Conservation (phyloP, 2,329 filamentous ascomycete species). For the Coleophoma eucalyptorum region DNA sequence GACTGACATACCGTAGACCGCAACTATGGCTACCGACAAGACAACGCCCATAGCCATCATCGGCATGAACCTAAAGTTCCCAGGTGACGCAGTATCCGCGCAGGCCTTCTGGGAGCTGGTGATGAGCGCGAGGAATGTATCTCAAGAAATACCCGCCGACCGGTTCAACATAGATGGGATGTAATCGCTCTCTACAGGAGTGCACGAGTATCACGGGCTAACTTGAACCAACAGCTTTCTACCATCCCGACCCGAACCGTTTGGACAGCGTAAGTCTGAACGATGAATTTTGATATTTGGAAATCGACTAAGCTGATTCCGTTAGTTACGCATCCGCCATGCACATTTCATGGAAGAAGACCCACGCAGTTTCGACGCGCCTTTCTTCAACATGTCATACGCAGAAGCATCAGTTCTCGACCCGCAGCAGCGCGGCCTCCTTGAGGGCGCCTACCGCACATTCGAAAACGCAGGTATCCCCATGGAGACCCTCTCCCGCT, state of each 20-base stretch:
- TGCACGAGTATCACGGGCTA: not conserved
- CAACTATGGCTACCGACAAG: not conserved
- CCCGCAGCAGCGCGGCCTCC: slow-evolving; percentile 70
- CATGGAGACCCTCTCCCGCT: slow-evolving; percentile 10
- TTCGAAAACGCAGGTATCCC: slow-evolving; percentile 14
- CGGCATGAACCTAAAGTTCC: slow-evolving; percentile 22
- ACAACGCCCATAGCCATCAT: slow-evolving; percentile 20
- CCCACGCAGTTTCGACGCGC: slow-evolving; percentile 55
- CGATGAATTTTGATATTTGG: not conserved
- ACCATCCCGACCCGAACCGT: slow-evolving; percentile 21
- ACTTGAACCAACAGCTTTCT: slow-evolving; percentile 17
- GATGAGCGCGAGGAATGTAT: slow-evolving; percentile 22
- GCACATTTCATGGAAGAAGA: slow-evolving; percentile 39
- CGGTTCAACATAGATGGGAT: slow-evolving; percentile 22
- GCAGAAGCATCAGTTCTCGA: slow-evolving; percentile 74
- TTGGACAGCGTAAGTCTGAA: slow-evolving; percentile 17
- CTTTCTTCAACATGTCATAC: slow-evolving; percentile 70
- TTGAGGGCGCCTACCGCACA: slow-evolving; percentile 73
- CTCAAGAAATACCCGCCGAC: slow-evolving; percentile 21
- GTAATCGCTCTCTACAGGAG: not conserved
- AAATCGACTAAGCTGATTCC: not conserved
- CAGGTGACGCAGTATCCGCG: slow-evolving; percentile 21
- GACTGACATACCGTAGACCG: not conserved
- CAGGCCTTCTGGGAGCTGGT: slow-evolving; percentile 25
- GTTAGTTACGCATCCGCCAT: not conserved